Conservation (phyloP, 2,329 filamentous ascomycete species). For the Colletotrichum cuscutae region DNA sequence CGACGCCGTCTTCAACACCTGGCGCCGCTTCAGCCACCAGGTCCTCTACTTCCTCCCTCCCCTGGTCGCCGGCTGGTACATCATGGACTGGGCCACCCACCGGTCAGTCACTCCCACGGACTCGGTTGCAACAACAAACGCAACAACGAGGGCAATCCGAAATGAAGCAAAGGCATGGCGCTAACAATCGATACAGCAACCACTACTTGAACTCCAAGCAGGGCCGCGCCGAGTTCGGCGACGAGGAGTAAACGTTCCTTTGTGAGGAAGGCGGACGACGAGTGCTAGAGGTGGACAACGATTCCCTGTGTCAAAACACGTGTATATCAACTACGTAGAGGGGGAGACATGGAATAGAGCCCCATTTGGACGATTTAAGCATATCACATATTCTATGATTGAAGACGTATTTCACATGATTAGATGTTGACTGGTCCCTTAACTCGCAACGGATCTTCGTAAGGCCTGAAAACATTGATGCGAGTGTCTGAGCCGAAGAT, state of each 20-base stretch:
- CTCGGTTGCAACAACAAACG: not conserved
- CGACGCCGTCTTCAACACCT: constrained; percentile 95
- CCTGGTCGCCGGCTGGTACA: constrained; percentile 79
- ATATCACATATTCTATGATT: not conserved
- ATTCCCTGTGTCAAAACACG: constrained; percentile 52
- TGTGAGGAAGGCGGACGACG: constrained; percentile 14
- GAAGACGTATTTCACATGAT: too few relatives aligned
- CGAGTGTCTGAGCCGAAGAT: not conserved
- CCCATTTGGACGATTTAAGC: constrained; percentile 26
- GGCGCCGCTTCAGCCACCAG: constrained; percentile 86
- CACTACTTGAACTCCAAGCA: constrained; percentile 85
- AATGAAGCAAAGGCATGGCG: not conserved
- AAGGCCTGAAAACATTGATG: not conserved
- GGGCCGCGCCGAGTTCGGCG: constrained; percentile 67
- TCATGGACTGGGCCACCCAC: constrained; percentile 92
- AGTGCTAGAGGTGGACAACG: constrained; percentile 46
- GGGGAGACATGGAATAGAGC: constrained; percentile 48
- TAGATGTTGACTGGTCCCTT: not conserved
- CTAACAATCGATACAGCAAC: constrained; percentile 64
- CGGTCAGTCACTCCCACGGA: constrained; percentile 68
- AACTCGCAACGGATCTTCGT: not conserved
- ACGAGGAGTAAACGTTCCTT: constrained; percentile 49
- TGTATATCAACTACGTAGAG: constrained; percentile 40
- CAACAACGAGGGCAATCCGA: not conserved
- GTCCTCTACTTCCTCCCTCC: constrained; percentile 90